phyloP scores from a whole-genome alignment of 192 early-diverging fungal species.

The Spizellomyces sp. region DNA sequence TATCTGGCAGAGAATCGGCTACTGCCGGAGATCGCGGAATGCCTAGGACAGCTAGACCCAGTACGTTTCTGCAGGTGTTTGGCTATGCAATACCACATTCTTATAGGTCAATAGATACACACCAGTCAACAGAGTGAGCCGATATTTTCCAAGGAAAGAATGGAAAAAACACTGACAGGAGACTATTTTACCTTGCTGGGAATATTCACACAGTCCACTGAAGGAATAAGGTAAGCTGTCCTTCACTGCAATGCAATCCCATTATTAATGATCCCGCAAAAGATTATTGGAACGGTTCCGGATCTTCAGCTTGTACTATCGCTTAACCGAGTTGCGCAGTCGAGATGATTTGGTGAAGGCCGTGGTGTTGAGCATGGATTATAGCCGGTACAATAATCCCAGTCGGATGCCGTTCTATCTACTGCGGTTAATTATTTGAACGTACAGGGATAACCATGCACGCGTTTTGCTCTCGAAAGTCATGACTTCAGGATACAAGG shows the following conservation, averaged over 20 bases:
- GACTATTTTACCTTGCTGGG: slow-evolving; percentile 83
- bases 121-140: slow-evolving; percentile 43
- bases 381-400: slow-evolving; percentile 51
- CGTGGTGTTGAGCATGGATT: slow-evolving; percentile 74
- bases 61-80: slow-evolving; percentile 37
- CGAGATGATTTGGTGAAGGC: slow-evolving; percentile 78
- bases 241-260: neutral
- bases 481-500: slow-evolving; percentile 75
- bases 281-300: slow-evolving; percentile 72
- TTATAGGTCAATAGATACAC: slow-evolving; percentile 18
- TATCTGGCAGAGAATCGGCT: slow-evolving; percentile 72
- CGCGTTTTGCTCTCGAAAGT: slow-evolving; percentile 80
- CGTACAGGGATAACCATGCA: slow-evolving; percentile 73
- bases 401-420: neutral
- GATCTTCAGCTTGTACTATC: slow-evolving; percentile 79
- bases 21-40: slow-evolving; percentile 70
- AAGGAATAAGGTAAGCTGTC: slow-evolving; percentile 59
- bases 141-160: slow-evolving; percentile 74
- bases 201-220: slow-evolving; percentile 58
- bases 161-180: slow-evolving; percentile 70
- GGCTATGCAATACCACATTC: slow-evolving; percentile 26
- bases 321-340: slow-evolving; percentile 72
- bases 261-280: neutral
- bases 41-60: slow-evolving; percentile 75
- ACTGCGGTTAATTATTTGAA: neutral